Conservation (phyloP, 345 rosid genomes). For the Carallia pectinifolia region DNA sequence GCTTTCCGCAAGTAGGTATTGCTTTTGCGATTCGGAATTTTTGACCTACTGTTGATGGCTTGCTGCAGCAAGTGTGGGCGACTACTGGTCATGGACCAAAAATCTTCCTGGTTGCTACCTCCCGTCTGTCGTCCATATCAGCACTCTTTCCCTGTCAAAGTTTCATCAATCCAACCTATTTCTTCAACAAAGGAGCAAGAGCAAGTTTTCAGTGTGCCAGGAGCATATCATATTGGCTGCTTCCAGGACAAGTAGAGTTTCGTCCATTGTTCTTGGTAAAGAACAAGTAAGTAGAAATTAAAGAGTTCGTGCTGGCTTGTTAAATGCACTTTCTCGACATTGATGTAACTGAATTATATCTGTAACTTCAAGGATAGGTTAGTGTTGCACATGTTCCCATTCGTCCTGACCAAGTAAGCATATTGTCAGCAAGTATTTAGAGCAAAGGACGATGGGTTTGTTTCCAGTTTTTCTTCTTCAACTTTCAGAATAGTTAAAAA, state of each 20-base stretch:
- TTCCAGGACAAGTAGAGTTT: conserved; percentile 20
- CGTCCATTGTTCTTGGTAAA: neutral
- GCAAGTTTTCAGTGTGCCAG: conserved; percentile 2
- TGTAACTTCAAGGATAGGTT: too few relatives aligned
- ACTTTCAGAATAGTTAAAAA: too few relatives aligned
- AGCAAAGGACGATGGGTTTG: too few relatives aligned
- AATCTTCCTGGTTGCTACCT: conserved; percentile 36
- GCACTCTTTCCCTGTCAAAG: conserved; percentile 13
- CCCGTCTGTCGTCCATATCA: conserved; percentile 29
- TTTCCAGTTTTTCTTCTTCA: too few relatives aligned
- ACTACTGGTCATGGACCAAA: conserved; percentile 68
- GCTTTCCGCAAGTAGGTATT: conserved; percentile 5
- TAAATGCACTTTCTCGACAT: too few relatives aligned
- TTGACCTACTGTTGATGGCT: conserved; percentile 10
- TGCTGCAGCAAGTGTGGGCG: conserved; percentile 65
- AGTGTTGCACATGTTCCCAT: too few relatives aligned
- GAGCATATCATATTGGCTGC: conserved; percentile 27
- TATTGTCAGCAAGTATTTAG: too few relatives aligned
- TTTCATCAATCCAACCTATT: conserved; percentile 5
- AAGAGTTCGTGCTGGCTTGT: neutral
- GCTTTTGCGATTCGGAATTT: conserved; percentile 3
- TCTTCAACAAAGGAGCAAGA: conserved; percentile 25
- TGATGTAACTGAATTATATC: too few relatives aligned
- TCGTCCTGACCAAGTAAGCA: too few relatives aligned
- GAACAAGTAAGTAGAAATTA: neutral